These are phyloP conservation scores for Hypoxylon cercidicola DNA, from an alignment of 495 filamentous ascomycete genomes.

Conservation along the genomic window DNA sequence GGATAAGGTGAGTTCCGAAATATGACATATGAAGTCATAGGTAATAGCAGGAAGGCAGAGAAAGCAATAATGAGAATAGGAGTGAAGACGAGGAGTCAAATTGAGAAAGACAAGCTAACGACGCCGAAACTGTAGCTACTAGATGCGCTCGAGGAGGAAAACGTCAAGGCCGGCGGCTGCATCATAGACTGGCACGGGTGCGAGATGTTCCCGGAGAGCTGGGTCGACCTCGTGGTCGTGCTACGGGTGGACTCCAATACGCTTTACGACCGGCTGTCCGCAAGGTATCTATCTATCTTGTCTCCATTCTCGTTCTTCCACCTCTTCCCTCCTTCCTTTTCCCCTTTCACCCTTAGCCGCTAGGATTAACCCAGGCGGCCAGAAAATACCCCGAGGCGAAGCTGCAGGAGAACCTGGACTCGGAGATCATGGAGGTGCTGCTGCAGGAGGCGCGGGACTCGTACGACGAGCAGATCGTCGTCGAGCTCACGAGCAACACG, in stretches of 20 bases:
- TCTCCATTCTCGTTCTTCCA: not conserved
- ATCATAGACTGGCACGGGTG: conserved; percentile 99
- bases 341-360: not conserved
- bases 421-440: conserved; percentile 96
- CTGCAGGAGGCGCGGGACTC: conserved; percentile 88
- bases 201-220: conserved; percentile 91
- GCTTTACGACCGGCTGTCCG: conserved; percentile 85
- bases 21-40: too few species aligned
- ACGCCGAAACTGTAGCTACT: conserved; percentile 68
- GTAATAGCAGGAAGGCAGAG: conserved; percentile 28
- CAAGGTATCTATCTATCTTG: conserved; percentile 63
- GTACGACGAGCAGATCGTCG: conserved; percentile 88
- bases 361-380: not conserved
- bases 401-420: conserved; percentile 94
- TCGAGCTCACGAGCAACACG: conserved; percentile 86
- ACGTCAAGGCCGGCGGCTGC: conserved; percentile 80
- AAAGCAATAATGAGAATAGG: conserved; percentile 26
- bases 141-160: conserved; percentile 82
- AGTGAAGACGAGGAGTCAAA: not conserved
- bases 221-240: conserved; percentile 96
- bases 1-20: conserved; percentile 82
- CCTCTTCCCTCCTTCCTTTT: conserved; percentile 1
- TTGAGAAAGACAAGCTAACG: not conserved
- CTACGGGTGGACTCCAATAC: conserved; percentile 79
- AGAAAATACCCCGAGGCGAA: conserved; percentile 86